Conservation (phyloP, 345 rosid genomes). For the Aquilaria yunnanensis region DNA sequence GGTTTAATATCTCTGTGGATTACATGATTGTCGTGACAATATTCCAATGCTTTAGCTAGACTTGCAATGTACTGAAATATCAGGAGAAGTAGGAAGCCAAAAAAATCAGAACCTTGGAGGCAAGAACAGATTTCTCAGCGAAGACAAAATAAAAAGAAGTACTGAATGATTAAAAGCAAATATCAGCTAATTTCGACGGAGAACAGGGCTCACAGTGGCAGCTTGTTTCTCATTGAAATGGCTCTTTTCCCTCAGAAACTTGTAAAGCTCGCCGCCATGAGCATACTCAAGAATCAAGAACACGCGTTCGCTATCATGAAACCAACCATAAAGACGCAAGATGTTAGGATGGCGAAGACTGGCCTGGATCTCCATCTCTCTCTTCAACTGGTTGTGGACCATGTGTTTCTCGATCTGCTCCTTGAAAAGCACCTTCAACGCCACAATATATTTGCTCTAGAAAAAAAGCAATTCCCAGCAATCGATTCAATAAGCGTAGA, state of each 20-base stretch:
- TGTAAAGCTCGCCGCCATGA: constrained; percentile 81
- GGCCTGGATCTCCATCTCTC: constrained; percentile 92
- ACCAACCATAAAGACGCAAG: constrained; percentile 81
- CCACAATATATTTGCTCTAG: constrained; percentile 73
- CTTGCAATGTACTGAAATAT: constrained; percentile 73
- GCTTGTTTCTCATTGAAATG: constrained; percentile 62
- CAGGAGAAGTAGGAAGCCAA: background rate
- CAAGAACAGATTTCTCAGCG: background rate
- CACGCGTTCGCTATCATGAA: constrained; percentile 63
- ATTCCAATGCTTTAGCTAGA: constrained; percentile 76
- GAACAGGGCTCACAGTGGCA: constrained; percentile 55
- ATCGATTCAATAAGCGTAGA: background rate
- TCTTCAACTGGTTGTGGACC: constrained; percentile 69
- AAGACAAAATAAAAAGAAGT: background rate
- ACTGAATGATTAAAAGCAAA: background rate
- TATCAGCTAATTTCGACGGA: background rate
- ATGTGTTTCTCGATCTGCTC: constrained; percentile 83
- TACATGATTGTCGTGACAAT: constrained; percentile 87
- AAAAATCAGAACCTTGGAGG: background rate
- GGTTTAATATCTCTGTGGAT: constrained; percentile 99
- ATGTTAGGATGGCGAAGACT: constrained; percentile 66
- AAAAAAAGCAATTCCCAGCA: background rate
- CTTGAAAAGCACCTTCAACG: constrained; percentile 83
- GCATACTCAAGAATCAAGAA: constrained; percentile 97
- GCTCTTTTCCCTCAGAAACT: constrained; percentile 49